These are phyloP conservation scores for Phaeomoniella chlamydospora DNA, from an alignment of 2,329 filamentous ascomycete species.

Conservation along the genomic window DNA sequence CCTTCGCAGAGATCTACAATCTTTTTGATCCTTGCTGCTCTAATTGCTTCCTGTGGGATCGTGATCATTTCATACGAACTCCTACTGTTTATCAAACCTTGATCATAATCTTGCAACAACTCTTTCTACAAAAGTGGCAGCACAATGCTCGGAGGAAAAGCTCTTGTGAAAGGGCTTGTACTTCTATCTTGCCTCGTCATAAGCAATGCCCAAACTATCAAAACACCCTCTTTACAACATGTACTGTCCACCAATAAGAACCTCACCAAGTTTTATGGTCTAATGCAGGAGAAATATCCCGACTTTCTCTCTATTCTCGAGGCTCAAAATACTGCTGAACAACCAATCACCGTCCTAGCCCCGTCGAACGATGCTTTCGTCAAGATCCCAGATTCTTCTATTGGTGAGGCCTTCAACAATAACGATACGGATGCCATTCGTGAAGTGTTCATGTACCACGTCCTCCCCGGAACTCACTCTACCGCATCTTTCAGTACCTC, in stretches of 20 bases:
- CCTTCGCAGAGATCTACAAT: too few species aligned
- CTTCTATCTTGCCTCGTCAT: too few species aligned
- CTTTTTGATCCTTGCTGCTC: too few species aligned
- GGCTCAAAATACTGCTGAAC: background rate
- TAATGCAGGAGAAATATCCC: background rate
- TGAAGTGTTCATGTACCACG: conserved; percentile 40
- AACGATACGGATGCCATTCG: conserved; percentile 19
- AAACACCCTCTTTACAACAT: background rate
- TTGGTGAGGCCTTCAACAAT: conserved; percentile 7
- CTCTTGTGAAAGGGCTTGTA: too few species aligned
- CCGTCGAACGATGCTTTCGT: conserved; percentile 1
- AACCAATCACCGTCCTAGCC: conserved; percentile 1
- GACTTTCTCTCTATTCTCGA: background rate
- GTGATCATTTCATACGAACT: too few species aligned
- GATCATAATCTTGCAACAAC: too few species aligned
- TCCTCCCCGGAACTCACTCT: conserved; percentile 36
- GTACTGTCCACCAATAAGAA: background rate
- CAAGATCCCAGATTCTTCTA: background rate
- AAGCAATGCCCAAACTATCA: too few species aligned
- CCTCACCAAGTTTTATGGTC: background rate
- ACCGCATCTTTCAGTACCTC: conserved; percentile 8
- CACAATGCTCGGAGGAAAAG: too few species aligned
- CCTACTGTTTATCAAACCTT: too few species aligned
- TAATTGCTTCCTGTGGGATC: too few species aligned
- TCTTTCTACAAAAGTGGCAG: too few species aligned